These are phyloP conservation scores for Madurella mycetomatis DNA, from an alignment of 2,329 filamentous ascomycete species.

Conservation along the genomic window DNA sequence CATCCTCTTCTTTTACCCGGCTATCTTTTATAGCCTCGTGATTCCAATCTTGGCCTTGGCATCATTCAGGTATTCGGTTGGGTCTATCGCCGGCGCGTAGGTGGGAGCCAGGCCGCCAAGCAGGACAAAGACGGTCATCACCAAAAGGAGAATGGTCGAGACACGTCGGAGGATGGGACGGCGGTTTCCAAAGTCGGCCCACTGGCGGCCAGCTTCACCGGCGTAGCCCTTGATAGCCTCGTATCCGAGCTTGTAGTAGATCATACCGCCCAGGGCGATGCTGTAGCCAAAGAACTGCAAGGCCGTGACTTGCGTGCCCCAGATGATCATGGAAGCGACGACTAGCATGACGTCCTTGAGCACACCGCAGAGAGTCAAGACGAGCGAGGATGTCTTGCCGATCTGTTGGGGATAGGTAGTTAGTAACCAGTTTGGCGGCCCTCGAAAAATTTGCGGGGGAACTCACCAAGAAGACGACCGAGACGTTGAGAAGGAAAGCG, in stretches of 20 bases:
- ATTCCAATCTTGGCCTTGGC: conserved; percentile 49
- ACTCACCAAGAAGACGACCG: conserved; percentile 79
- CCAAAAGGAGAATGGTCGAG: conserved; percentile 59
- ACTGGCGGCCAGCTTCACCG: conserved; percentile 66
- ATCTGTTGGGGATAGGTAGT: conserved; percentile 52
- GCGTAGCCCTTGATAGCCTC: conserved; percentile 81
- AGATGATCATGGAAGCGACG: conserved; percentile 73
- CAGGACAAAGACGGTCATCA: conserved; percentile 65
- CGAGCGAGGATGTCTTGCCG: conserved; percentile 80
- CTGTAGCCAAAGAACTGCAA: conserved; percentile 82
- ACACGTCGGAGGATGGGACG: conserved; percentile 76
- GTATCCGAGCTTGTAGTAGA: conserved; percentile 81
- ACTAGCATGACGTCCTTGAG: conserved; percentile 86
- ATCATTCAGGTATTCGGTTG: conserved; percentile 44
- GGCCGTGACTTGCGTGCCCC: conserved; percentile 67
- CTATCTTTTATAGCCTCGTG: conserved; percentile 17
- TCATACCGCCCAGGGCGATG: conserved; percentile 72
- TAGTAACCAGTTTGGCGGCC: conserved; percentile 20
- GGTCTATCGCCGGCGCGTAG: conserved; percentile 53
- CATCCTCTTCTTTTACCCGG: conserved; percentile 4
- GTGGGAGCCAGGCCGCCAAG: conserved; percentile 63
- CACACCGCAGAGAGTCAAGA: conserved; percentile 81
- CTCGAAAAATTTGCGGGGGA: neutral
- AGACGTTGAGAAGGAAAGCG: conserved; percentile 78
- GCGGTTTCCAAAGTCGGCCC: conserved; percentile 78